A percentile compares a stretch with the other conserved stretches of the same genome.
These are phyloP conservation scores for Auricularia heimuer DNA, from an alignment of 768 basidiomycete genomes.

Conservation along the genomic window DNA sequence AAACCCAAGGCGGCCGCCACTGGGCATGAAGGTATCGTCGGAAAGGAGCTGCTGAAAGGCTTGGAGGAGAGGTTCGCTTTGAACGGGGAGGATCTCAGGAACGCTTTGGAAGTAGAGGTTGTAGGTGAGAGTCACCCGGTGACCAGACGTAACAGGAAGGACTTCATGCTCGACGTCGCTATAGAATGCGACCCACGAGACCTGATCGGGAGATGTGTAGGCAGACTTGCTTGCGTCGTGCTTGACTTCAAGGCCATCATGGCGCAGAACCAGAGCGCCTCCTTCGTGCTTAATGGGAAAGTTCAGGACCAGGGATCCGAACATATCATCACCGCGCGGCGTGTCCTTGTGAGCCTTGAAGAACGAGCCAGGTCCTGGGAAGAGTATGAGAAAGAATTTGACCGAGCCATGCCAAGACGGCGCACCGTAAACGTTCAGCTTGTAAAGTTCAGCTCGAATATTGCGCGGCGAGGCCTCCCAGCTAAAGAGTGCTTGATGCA, in stretches of 20 bases:
- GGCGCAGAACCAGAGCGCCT: conserved; percentile 6
- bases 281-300: conserved; percentile 28
- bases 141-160: conserved; percentile 23
- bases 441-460: conserved; percentile 6
- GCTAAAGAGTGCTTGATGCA: neutral
- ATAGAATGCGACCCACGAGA: conserved; percentile 23
- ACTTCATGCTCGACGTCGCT: conserved; percentile 36
- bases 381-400: neutral
- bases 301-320: conserved; percentile 44
- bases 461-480: neutral
- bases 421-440: conserved; percentile 11
- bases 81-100: too few relatives aligned
- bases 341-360: conserved; percentile 45
- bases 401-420: conserved; percentile 12
- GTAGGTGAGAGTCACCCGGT: conserved; percentile 30
- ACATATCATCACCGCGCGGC: conserved; percentile 33
- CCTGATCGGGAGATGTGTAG: neutral
- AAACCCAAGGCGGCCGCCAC: conserved; percentile 22
- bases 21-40: conserved; percentile 25
- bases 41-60: conserved; percentile 21
- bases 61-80: neutral
- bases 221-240: conserved; percentile 5
- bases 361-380: conserved; percentile 31
- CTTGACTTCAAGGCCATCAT: conserved; percentile 3
- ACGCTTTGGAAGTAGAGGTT: neutral